phyloP scores from a whole-genome alignment of 1,284 basidiomycete species.

The Leccinum fallax region DNA sequence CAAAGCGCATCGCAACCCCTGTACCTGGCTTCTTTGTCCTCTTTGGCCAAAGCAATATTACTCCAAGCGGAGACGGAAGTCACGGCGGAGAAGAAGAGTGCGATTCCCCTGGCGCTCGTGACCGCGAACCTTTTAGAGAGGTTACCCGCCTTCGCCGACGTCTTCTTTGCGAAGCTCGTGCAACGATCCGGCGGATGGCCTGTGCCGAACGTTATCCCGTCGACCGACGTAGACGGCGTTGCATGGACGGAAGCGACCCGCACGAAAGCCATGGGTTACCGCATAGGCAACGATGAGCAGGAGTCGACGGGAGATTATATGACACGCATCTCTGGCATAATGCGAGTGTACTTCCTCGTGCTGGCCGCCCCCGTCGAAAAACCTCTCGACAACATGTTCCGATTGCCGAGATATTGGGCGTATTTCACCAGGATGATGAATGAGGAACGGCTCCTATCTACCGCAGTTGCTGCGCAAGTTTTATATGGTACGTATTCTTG shows the following conservation, averaged over 20 bases:
- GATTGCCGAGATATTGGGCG: slow-evolving; percentile 65
- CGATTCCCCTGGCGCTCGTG: slow-evolving; percentile 81
- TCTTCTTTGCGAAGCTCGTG: slow-evolving; percentile 85
- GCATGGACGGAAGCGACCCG: slow-evolving; percentile 56
- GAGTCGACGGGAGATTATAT: slow-evolving; percentile 70
- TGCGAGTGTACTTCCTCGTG: slow-evolving; percentile 89
- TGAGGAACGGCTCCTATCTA: slow-evolving; percentile 52
- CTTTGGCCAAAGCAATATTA: slow-evolving; percentile 86
- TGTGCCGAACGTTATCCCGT: slow-evolving; percentile 57
- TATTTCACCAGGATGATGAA: slow-evolving; percentile 65
- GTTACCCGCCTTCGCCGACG: slow-evolving; percentile 56
- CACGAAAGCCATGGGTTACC: slow-evolving; percentile 72
- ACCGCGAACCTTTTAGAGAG: slow-evolving; percentile 45
- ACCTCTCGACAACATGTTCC: slow-evolving; percentile 55
- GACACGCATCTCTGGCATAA: slow-evolving; percentile 77
- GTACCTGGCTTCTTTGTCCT: slow-evolving; percentile 83
- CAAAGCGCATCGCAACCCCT: slow-evolving; percentile 45
- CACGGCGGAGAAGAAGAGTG: slow-evolving; percentile 84
- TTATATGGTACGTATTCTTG: slow-evolving; percentile 61
- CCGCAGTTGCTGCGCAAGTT: slow-evolving; percentile 58
- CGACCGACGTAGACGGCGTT: slow-evolving; percentile 47
- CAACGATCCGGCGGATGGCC: slow-evolving; percentile 80
- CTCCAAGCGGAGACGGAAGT: slow-evolving; percentile 96
- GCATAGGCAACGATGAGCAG: slow-evolving; percentile 36
- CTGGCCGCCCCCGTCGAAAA: slow-evolving; percentile 49